These are phyloP conservation scores for Claviceps sp. DNA, from an alignment of 2,329 filamentous ascomycete genomes.

Conservation along the genomic window DNA sequence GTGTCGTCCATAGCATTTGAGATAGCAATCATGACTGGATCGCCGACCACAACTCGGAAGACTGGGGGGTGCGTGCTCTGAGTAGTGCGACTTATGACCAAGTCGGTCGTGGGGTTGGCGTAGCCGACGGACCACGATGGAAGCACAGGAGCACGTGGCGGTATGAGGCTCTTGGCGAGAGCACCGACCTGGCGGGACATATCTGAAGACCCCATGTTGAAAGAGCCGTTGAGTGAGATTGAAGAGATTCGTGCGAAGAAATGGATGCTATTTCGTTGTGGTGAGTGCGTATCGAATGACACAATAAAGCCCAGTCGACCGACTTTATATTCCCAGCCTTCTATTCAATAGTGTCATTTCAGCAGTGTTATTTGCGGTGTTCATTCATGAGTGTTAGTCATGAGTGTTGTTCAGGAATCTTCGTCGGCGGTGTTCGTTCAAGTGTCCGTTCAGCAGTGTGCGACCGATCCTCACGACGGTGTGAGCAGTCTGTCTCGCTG, in stretches of 20 bases:
- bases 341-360: not conserved
- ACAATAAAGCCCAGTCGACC: not conserved
- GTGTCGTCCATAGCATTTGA: constrained; percentile 35
- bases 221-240: not conserved
- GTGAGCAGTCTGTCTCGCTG: too few relatives aligned
- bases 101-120: constrained; percentile 33
- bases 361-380: not conserved
- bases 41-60: constrained; percentile 39
- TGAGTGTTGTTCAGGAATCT: too few relatives aligned
- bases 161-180: not conserved
- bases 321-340: constrained; percentile 4
- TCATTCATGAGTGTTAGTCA: too few relatives aligned
- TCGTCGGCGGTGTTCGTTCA: too few relatives aligned
- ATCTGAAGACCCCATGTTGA: too few relatives aligned
- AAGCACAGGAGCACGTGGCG: constrained; percentile 32
- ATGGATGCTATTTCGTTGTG: constrained; percentile 1
- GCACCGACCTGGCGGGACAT: not conserved
- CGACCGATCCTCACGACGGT: too few relatives aligned
- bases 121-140: constrained; percentile 47
- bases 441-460: too few relatives aligned
- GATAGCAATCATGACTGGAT: constrained; percentile 48
- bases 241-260: not conserved
- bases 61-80: constrained; percentile 25
- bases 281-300: constrained; percentile 5
- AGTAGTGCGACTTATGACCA: constrained; percentile 24